Conservation (phyloP, 352 stramenopile genomes). For the Hyaloperonospora arabidopsidis region DNA sequence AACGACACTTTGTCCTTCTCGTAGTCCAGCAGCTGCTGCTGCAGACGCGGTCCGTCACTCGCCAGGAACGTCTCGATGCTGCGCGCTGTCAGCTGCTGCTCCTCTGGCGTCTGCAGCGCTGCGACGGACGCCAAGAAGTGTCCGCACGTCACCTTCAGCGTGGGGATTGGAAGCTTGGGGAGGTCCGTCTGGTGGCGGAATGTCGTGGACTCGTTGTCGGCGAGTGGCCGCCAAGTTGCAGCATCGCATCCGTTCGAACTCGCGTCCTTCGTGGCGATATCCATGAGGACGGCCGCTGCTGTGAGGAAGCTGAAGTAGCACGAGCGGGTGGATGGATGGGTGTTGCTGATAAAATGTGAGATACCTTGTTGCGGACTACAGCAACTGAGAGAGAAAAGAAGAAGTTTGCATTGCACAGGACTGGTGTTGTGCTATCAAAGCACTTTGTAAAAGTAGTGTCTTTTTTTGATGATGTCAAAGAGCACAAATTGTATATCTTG, state of each 20-base stretch:
- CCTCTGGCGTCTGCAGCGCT: slow-evolving; percentile 64
- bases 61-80: slow-evolving; percentile 53
- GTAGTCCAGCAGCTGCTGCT: slow-evolving; percentile 65
- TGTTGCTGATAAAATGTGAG: no score
- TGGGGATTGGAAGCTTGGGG: slow-evolving; percentile 81
- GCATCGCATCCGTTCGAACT: neutral
- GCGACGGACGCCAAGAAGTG: slow-evolving; percentile 72
- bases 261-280: no score
- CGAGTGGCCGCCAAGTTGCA: slow-evolving; percentile 17
- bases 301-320: no score
- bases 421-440: no score
- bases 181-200: slow-evolving; percentile 64
- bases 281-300: no score
- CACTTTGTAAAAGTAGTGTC: no score
- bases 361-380: no score
- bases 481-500: no score
- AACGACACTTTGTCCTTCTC: slow-evolving; percentile 67
- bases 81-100: slow-evolving; percentile 44
- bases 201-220: slow-evolving; percentile 44
- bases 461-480: no score
- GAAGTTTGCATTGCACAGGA: no score
- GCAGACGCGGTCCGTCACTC: slow-evolving; percentile 63
- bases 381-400: no score
- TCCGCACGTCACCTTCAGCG: slow-evolving; percentile 67
- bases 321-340: no score